Conservation (phyloP, 2,329 filamentous ascomycete species). For the Paracoccidioides lutzii region DNA sequence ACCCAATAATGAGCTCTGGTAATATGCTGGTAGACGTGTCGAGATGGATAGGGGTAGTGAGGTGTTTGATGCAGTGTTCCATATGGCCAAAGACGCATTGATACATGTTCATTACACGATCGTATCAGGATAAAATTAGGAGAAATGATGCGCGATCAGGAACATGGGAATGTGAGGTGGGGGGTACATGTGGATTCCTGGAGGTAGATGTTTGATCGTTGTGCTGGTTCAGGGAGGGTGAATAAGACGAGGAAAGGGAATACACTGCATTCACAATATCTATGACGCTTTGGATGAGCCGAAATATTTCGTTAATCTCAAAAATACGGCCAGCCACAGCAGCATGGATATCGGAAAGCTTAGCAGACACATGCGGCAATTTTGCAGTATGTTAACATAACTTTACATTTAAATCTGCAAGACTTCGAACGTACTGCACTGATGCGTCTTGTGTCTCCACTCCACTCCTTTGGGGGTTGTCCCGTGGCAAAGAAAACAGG, state of each 20-base stretch:
- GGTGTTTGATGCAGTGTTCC: neutral
- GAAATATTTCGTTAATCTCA: neutral
- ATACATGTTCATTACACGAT: neutral
- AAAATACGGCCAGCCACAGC: neutral
- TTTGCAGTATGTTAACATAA: neutral
- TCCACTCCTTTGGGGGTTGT: neutral
- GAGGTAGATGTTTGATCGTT: neutral
- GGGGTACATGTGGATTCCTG: too few relatives aligned
- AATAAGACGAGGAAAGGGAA: neutral
- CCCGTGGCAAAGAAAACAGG: neutral
- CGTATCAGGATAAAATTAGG: neutral
- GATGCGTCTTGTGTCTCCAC: too few relatives aligned
- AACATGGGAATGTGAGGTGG: neutral
- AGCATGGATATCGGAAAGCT: neutral
- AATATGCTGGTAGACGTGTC: neutral
- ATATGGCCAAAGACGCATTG: neutral
- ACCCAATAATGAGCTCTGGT: neutral
- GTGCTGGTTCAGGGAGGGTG: neutral
- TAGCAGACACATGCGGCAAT: neutral
- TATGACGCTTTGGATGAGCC: neutral
- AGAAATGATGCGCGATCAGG: neutral
- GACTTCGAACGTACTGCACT: neutral
- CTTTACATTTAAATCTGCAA: neutral
- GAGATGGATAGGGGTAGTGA: neutral
- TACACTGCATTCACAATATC: neutral